phyloP scores from a whole-genome alignment of 2,329 filamentous ascomycete species.

The Microdochium bolleyi region DNA sequence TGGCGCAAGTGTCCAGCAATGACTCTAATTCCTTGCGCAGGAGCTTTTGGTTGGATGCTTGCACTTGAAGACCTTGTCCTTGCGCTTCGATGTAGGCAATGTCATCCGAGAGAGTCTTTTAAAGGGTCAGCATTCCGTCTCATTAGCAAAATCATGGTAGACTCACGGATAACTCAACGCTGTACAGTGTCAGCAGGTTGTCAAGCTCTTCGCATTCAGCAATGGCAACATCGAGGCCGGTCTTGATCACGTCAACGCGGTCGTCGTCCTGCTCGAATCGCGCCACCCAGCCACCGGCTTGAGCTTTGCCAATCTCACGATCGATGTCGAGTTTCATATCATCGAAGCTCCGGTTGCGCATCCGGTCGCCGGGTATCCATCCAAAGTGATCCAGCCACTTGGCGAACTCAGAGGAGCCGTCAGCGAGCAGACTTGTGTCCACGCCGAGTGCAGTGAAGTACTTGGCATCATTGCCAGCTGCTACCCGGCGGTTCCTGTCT shows the following conservation, averaged over 20 bases:
- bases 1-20: constrained; percentile 84
- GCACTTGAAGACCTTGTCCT: constrained; percentile 91
- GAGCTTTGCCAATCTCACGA: constrained; percentile 80
- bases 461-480: constrained; percentile 67
- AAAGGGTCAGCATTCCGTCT: constrained; percentile 8
- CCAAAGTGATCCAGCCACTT: constrained; percentile 79
- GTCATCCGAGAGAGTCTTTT: constrained; percentile 83
- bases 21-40: constrained; percentile 84
- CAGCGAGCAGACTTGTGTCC: constrained; percentile 68
- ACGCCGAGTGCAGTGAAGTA: constrained; percentile 73
- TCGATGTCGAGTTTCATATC: constrained; percentile 77
- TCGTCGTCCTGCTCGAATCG: constrained; percentile 83
- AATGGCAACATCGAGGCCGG: constrained; percentile 81
- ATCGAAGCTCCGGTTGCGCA: constrained; percentile 68
- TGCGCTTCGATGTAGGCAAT: constrained; percentile 97
- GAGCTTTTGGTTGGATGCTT: constrained; percentile 93
- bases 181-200: constrained; percentile 86
- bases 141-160: background rate
- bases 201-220: constrained; percentile 94
- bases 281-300: constrained; percentile 87
- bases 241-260: constrained; percentile 77
- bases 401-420: constrained; percentile 71
- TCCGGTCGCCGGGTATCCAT: constrained; percentile 71
- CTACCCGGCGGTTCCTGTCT: constrained; percentile 49
- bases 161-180: constrained; percentile 83